Evolutionary conservation across 2,329 filamentous ascomycete species (phyloP).

Genomic region (Fusarium lateritium): DNA sequence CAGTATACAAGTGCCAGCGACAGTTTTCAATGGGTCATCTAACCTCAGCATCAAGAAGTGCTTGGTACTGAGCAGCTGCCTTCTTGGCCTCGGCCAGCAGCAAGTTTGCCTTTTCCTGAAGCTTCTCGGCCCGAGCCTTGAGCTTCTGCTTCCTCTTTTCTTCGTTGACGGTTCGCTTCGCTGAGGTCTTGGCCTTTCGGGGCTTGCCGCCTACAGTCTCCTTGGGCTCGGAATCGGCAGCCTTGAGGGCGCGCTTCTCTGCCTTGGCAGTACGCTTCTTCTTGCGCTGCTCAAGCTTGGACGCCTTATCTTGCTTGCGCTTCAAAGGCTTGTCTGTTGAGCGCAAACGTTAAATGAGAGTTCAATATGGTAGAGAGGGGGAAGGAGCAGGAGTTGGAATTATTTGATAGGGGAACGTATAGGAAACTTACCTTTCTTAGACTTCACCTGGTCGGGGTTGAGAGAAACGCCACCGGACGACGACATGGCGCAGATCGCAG

Average conservation of each 20-base stretch:
- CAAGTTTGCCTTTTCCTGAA: constrained; percentile 51
- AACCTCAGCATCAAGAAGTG: constrained; percentile 45
- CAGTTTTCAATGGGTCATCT: constrained; percentile 9
- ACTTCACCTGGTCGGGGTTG: constrained; percentile 40
- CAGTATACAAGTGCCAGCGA: constrained; percentile 5
- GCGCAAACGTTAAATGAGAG: constrained; percentile 11
- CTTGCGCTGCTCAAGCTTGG: constrained; percentile 50
- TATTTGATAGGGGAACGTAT: neutral
- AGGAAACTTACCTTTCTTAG: constrained; percentile 35
- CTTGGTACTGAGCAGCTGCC: constrained; percentile 49
- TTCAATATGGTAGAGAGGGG: neutral
- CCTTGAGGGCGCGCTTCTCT: constrained; percentile 58
- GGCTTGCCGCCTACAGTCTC: constrained; percentile 50
- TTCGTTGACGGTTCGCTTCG: constrained; percentile 51
- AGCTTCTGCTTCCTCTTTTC: constrained; percentile 59
- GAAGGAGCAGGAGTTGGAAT: neutral
- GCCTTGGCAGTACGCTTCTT: constrained; percentile 56
- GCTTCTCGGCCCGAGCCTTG: constrained; percentile 57
- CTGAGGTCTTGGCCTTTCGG: constrained; percentile 43
- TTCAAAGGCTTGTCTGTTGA: constrained; percentile 34
- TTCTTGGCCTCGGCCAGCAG: constrained; percentile 59
- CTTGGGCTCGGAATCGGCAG: constrained; percentile 51
- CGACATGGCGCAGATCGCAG: constrained; percentile 31
- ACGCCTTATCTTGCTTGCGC: constrained; percentile 29
- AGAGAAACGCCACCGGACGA: constrained; percentile 24